Base-by-base conservation (phyloP, 805 yeast species). In the Dipodascopsis uninucleata region DNA sequence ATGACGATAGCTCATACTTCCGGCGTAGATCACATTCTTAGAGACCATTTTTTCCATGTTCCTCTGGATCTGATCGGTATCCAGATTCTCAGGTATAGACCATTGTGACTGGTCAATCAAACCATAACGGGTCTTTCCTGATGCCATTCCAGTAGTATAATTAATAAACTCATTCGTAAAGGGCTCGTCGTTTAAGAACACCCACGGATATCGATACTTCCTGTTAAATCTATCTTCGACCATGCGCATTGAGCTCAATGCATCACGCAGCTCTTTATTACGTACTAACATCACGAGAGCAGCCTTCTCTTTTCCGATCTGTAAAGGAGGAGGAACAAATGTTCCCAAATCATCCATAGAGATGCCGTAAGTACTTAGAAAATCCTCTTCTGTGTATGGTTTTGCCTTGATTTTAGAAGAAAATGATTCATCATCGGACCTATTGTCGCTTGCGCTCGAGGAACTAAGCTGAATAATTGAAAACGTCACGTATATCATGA, bases 241-340 rank as follows among this genome's bases (percentile, higher is more conserved):
- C 48, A 74, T 71, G 44, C 81, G 72, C 47, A 87, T 81, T 3
- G 93, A 77, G 36, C 68, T 72, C 28, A 81, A 39, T 10, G 85
- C 68, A 9, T 67, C 68, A 56, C 70, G 73, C 3, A 84, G 63
- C 48, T 86, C 94, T 10, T 66, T 59, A 60, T 86, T 85, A 43
- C 97, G 70, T 31, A 85, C 95, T 22, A 89, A 74, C 95, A 89
- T 88, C 43, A 89, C 74, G 22, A 89, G 63, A 0, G 95, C 82
- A 3, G 97, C 97, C 61, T 87, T 88, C 58, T 85, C 95, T 16
- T 51, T 61, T 1, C 85, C 82, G 22, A 50, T 38, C 41, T 50
- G 53, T 14, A 32, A n/a, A 12, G 45, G 42, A 3, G 41, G 22
- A 4, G 53, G 49, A 5, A 43, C 21, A 23, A 50, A 9, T 10